Evolutionary conservation across 306 rosid species (phyloP).

Genomic region (Inga laurina): DNA sequence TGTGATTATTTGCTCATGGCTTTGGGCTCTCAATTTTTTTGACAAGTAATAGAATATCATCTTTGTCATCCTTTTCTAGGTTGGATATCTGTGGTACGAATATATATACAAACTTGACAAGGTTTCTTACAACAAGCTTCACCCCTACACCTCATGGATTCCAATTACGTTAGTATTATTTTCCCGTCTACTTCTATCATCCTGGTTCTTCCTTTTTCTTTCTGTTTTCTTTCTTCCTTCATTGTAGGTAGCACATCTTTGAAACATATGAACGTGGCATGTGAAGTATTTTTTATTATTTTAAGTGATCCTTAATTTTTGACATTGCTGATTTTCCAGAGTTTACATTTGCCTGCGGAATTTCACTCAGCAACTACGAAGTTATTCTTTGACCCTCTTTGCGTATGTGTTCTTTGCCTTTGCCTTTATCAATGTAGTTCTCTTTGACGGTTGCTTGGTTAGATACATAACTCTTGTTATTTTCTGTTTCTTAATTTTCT

Average conservation of each 20-base stretch:
- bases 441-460: conserved; percentile 15
- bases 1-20: conserved; percentile 18
- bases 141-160: conserved; percentile 99
- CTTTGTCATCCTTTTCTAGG: conserved; percentile 52
- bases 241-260: conserved; percentile 9
- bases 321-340: conserved; percentile 51
- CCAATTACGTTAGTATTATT: conserved; percentile 82
- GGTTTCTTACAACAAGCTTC: conserved; percentile 87
- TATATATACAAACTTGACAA: conserved; percentile 95
- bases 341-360: conserved; percentile 95
- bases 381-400: conserved; percentile 81
- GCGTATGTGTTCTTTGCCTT: conserved; percentile 67
- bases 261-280: background rate
- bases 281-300: conserved; percentile 20
- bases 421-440: conserved; percentile 30
- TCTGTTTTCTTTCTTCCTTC: background rate
- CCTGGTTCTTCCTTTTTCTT: conserved; percentile 5
- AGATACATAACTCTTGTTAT: conserved; percentile 17
- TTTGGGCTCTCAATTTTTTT: conserved; percentile 10
- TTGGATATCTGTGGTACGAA: conserved; percentile 94
- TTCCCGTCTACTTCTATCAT: conserved; percentile 12
- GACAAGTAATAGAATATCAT: conserved; percentile 20
- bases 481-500: conserved; percentile 23
- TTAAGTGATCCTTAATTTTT: conserved; percentile 8
- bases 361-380: conserved; percentile 85